Evolutionary conservation across 1,139 yeast genomes (phyloP), one percentile per base, ranked within the genome.

Genomic region (Taphrina confusa): DNA sequence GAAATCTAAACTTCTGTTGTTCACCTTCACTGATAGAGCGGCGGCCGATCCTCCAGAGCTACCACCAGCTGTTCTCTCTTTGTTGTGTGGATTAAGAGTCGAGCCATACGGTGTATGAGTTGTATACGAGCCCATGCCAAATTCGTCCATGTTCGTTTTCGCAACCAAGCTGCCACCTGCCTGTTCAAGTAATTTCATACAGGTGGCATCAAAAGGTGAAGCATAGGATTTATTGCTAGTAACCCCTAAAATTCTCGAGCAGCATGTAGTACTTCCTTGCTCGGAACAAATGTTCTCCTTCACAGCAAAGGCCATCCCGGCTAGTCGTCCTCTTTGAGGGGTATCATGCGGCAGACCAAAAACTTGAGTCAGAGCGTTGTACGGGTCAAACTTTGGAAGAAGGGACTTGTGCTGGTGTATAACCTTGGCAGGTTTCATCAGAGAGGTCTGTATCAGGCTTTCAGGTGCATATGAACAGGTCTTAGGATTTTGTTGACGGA

Each of bases 11-110:
- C 39, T 8, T n/a, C 16, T 18, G 8, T 9, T 31, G 2, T 28
- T 4, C 25, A 23, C 14, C 1, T 5, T 20, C 6, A 18, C 18
- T 8, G 6, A 20, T 44, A 94, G 72, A 1, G 88, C 79, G 63
- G 84, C 83, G 0, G 97, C 97, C 51, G 95, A 82, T 0, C 98
- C 98, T 9, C 97, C 97, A 2, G 96, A 88, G 0, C 97, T 90
- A 0, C 98, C 98, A 1, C 98, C 98, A 0, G 88, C 77, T 0
- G 87, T 76, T 45, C 76, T 73, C 55, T 71, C 72, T 4, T 68
- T 68, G 1, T 70, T 70, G 59, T 66, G 71, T 0, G 98, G 97
- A 69, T 92, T 92, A 4, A 75, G 65, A 0, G 85, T 78, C 1
- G 85, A 78, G 0, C 96, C 97, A 69, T 75, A 84, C 59, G 66